Evolutionary conservation across 371 early-diverging fungal genomes (phyloP), one percentile per base, ranked within the genome.

Genomic region (Nematocida ausubeli): DNA sequence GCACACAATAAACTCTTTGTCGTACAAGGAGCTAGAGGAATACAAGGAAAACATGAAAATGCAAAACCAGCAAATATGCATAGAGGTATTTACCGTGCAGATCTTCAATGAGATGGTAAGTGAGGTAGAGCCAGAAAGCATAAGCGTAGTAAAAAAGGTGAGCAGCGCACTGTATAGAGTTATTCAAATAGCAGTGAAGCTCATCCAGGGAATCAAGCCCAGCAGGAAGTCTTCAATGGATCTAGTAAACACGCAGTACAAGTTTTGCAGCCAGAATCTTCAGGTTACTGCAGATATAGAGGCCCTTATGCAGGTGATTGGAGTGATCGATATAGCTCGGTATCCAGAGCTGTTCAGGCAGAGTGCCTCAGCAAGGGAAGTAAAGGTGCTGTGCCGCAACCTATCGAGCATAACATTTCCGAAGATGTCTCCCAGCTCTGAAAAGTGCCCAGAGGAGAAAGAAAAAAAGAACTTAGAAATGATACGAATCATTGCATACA

Each of bases 301-400:
- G 35, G 47, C 51, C 19, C 51, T 64, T 5, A 73, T 73, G 73
- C 47, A 51, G n/a, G 51, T 73, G n/a, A 26, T 73, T 49, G 49
- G 2, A 12, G 9, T 35, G 30, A 24, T 42, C 12, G 67, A 73
- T 24, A 22, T 73, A 42, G 5, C 37, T 19, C 37, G 14, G 66
- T 32, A 65, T 40, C 63, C 63, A 35, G 73, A 73, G 67, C 73
- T 73, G 14, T 73, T 73, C 47, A 63, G 73, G 30, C 52, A 73
- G 34, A 73, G 73, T 24, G 63, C 73, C 5, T 73, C 73, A 16
- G 65, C 34, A 24, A 35, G 28, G 69, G 54, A 62, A 34, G 55
- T 73, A 0, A 50, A 30, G 2, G 26, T 7, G 22, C 73, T 73
- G 14, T 58, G 32, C n/a, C 24, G 34, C 0, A 44, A 64, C 22